Evolutionary conservation across 306 rosid genomes (phyloP), one percentile per base, ranked within the genome.

Genomic region (Vigna angularis): DNA sequence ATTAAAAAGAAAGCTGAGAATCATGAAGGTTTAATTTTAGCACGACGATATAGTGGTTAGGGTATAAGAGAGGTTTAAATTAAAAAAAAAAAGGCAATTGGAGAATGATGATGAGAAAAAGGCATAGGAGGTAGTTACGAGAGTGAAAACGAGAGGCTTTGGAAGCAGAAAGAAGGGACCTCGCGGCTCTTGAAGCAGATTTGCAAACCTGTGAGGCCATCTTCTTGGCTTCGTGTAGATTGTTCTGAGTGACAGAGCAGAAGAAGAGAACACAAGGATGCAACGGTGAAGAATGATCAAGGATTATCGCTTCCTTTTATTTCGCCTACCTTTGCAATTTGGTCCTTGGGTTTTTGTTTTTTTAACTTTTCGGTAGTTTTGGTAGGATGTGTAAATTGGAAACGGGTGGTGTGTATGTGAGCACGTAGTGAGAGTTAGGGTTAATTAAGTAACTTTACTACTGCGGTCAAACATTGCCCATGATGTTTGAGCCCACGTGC

Each of bases 171-270:
- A 89, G 84, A 86, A 92, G 80, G 45, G 92, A 90, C 89, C 92
- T 92, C 6, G 90, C 89, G 72, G 92, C 91, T 82, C 85, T 84
- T 42, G 96, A 89, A 77, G 90, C 91, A 9, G 93, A 90, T 89
- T 91, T 83, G 90, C 73, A 78, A 77, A 89, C 80, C 73, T 83
- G 90, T 53, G 93, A 86, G 76, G 88, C 82, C 97, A 94, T 94
- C 4, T 75, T 80, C 74, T 22, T 56, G 55, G 55, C 20, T 55
- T 9, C 26, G 24, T 7, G 17, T 62, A 50, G 22, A 20, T 55
- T 56, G 7, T 4, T 40, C 18, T 13, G 7, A 42, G 45, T 40
- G 16, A 0, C 50, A 24, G 24, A 32, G 36, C 56, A 34, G 8
- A 9, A 6, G 17, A 8, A 28, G 1, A 34, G 16, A 45, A 28